Conservation (phyloP, 2,329 filamentous ascomycete genomes). For the Aspergillus caelatus region DNA sequence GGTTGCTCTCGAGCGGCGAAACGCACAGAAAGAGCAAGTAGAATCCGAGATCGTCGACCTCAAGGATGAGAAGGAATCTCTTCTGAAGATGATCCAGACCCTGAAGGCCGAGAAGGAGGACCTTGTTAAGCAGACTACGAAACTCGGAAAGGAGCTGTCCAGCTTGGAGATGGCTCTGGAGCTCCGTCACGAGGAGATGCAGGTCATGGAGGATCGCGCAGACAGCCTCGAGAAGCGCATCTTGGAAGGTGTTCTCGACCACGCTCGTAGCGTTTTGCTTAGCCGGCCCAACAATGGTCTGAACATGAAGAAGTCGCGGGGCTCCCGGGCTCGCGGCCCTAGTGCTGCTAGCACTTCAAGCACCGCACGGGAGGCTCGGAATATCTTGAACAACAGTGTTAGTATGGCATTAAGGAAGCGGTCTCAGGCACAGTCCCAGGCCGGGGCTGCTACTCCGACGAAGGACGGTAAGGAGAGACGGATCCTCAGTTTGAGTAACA, state of each 20-base stretch:
- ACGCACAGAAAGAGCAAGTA: conserved; percentile 66
- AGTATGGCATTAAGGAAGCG: conserved; percentile 56
- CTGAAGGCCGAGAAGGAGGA: conserved; percentile 61
- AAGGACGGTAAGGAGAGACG: conserved; percentile 65
- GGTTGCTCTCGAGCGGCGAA: conserved; percentile 76
- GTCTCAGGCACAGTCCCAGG: conserved; percentile 47
- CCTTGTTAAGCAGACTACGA: conserved; percentile 75
- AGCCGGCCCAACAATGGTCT: conserved; percentile 65
- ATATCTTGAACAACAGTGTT: conserved; percentile 45
- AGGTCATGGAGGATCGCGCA: conserved; percentile 85
- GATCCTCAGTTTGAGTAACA: conserved; percentile 89
- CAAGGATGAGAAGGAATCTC: conserved; percentile 63
- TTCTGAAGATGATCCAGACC: conserved; percentile 58
- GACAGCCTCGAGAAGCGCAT: conserved; percentile 90
- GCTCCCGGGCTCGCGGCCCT: conserved; percentile 40
- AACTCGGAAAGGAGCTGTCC: conserved; percentile 81
- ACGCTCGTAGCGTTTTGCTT: conserved; percentile 81
- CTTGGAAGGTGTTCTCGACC: conserved; percentile 92
- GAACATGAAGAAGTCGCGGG: conserved; percentile 56
- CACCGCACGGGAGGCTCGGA: conserved; percentile 37
- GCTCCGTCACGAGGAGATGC: conserved; percentile 86
- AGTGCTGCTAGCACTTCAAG: conserved; percentile 39
- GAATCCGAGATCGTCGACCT: conserved; percentile 55
- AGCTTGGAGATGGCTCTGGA: conserved; percentile 87
- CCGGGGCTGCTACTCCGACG: conserved; percentile 48